These are phyloP conservation scores for Auricularia sp. DNA, from an alignment of 768 basidiomycete genomes.

Conservation along the genomic window DNA sequence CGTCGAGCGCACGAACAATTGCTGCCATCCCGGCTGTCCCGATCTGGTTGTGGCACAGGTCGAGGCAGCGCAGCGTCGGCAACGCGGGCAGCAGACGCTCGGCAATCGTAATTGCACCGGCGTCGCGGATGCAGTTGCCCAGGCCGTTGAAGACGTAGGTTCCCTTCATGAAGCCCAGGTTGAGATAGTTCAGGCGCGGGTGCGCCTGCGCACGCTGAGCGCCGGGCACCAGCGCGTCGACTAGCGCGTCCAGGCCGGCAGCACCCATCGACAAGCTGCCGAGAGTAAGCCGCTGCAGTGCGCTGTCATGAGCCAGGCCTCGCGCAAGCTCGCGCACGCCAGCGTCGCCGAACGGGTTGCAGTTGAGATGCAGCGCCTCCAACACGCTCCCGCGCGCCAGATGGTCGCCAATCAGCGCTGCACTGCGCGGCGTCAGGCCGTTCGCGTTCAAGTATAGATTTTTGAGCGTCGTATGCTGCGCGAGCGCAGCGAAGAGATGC, in stretches of 20 bases:
- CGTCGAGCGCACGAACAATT: not conserved
- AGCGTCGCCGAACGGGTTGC: not conserved
- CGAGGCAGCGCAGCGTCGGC: not conserved
- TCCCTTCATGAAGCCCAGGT: conserved; percentile 1
- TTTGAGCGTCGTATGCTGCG: conserved; percentile 5
- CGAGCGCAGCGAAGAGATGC: conserved; percentile 8
- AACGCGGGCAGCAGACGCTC: not conserved
- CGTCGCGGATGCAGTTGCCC: conserved; percentile 1
- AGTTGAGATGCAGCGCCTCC: not conserved
- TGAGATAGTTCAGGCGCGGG: not conserved
- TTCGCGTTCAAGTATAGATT: conserved; percentile 8
- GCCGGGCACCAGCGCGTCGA: not conserved
- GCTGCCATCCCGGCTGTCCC: not conserved
- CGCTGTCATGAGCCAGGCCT: not conserved
- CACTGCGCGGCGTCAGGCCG: not conserved
- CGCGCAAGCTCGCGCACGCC: not conserved
- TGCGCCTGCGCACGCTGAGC: not conserved
- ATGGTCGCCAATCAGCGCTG: not conserved
- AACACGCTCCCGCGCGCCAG: not conserved
- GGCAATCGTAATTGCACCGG: not conserved
- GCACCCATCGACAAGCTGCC: not conserved
- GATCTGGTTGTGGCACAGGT: not conserved
- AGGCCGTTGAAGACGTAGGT: conserved; percentile 2
- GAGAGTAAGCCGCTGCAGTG: not conserved
- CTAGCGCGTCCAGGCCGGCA: not conserved